Evolutionary conservation across 2,329 filamentous ascomycete species (phyloP).

Genomic region (Alternaria hordeiaustralica): DNA sequence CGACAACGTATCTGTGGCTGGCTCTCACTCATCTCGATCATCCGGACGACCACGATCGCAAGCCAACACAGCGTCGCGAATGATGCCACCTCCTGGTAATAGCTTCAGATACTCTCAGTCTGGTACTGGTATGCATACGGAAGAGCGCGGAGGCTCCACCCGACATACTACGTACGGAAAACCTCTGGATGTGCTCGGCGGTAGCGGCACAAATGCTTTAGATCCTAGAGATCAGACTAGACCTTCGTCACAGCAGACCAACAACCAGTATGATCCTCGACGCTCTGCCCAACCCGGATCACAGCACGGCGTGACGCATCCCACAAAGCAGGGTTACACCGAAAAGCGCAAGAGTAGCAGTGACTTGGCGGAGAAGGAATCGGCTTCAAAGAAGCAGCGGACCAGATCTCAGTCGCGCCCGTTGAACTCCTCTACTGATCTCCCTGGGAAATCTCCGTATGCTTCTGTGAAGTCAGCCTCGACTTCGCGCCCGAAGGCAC

Average conservation of each 20-base stretch:
- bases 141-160: neutral
- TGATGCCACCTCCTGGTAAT: slow-evolving; percentile 24
- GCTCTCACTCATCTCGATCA: slow-evolving; percentile 11
- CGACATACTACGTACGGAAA: neutral
- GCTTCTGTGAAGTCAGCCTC: neutral
- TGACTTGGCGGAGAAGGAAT: neutral
- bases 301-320: neutral
- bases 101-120: neutral
- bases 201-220: neutral
- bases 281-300: neutral
- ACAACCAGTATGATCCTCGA: neutral
- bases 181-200: neutral
- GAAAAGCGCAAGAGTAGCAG: slow-evolving; percentile 19
- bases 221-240: neutral
- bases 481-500: neutral
- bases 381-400: slow-evolving; percentile 14
- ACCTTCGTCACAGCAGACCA: slow-evolving; percentile 1
- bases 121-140: neutral
- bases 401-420: slow-evolving; percentile 1
- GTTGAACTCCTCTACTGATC: neutral
- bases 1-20: neutral
- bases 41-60: slow-evolving; percentile 34
- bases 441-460: neutral
- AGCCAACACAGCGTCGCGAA: slow-evolving; percentile 42
- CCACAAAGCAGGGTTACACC: neutral